phyloP scores from a whole-genome alignment of 805 yeast genomes.

The Schwanniomyces pseudopolymorphus region DNA sequence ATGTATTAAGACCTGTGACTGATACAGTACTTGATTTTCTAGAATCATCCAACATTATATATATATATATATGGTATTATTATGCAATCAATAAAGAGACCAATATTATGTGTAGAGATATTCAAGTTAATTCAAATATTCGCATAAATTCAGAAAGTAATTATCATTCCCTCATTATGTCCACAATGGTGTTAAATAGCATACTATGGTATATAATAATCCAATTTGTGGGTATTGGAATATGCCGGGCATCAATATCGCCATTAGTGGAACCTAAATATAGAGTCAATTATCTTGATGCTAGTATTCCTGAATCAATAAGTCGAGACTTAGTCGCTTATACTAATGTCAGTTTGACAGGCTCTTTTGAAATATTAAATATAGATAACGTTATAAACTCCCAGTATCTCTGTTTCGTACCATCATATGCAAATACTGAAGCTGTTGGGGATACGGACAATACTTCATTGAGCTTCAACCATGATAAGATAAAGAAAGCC shows the following conservation, averaged over 20 bases:
- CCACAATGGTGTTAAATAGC: neutral
- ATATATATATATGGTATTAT: neutral
- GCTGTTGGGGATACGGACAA: neutral
- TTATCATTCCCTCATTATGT: neutral
- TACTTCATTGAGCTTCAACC: slow-evolving; percentile 3
- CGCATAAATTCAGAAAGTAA: neutral
- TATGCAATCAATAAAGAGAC: neutral
- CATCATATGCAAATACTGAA: slow-evolving; percentile 5
- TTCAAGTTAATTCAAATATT: no score
- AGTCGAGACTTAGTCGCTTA: slow-evolving; percentile 11
- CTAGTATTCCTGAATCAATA: slow-evolving; percentile 13
- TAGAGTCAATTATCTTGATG: slow-evolving; percentile 14
- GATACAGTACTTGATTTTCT: slow-evolving; percentile 2
- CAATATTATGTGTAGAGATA: no score
- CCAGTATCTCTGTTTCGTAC: slow-evolving; percentile 22
- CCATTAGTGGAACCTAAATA: slow-evolving; percentile 10
- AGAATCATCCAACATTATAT: neutral
- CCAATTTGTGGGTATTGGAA: neutral
- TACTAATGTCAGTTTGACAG: slow-evolving; percentile 6
- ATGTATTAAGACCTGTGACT: slow-evolving; percentile 31
- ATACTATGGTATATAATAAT: neutral
- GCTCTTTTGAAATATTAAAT: slow-evolving; percentile 16
- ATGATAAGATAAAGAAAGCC: slow-evolving; percentile 11
- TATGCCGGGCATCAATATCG: neutral
- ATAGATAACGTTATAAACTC: slow-evolving; percentile 6